These are phyloP conservation scores for Lentinula lateritia DNA, from an alignment of 768 basidiomycete genomes.

Conservation along the genomic window DNA sequence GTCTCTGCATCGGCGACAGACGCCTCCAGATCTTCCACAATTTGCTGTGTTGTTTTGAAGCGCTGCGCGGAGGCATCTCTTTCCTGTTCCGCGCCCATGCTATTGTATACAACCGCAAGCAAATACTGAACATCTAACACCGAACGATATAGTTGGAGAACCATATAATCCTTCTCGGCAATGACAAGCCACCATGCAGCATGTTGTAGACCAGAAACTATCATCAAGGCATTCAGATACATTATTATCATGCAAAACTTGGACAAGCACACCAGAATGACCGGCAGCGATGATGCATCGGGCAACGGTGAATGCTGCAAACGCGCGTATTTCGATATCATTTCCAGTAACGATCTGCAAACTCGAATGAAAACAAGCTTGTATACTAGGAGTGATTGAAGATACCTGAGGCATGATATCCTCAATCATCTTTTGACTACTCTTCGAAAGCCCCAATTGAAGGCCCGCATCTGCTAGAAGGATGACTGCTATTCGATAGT, in stretches of 20 bases:
- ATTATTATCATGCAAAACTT: neutral
- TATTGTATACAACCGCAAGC: constrained; percentile 67
- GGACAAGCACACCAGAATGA: constrained; percentile 36
- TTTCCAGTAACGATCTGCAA: constrained; percentile 61
- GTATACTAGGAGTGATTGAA: neutral
- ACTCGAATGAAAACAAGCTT: neutral
- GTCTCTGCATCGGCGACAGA: constrained; percentile 47
- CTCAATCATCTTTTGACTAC: constrained; percentile 59
- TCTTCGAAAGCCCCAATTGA: constrained; percentile 70
- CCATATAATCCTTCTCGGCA: constrained; percentile 62
- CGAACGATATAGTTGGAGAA: constrained; percentile 53
- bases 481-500: constrained; percentile 65
- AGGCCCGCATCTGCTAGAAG: constrained; percentile 75
- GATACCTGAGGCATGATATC: constrained; percentile 80
- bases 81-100: constrained; percentile 48
- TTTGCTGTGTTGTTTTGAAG: constrained; percentile 39
- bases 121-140: constrained; percentile 69
- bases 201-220: constrained; percentile 41
- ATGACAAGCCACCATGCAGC: constrained; percentile 56
- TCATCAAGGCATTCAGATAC: neutral
- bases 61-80: constrained; percentile 50
- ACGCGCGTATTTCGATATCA: constrained; percentile 72
- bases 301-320: constrained; percentile 68
- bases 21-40: constrained; percentile 35
- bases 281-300: constrained; percentile 67